Conservation (phyloP, 169 alveolate species). For the Babesia ovata region DNA sequence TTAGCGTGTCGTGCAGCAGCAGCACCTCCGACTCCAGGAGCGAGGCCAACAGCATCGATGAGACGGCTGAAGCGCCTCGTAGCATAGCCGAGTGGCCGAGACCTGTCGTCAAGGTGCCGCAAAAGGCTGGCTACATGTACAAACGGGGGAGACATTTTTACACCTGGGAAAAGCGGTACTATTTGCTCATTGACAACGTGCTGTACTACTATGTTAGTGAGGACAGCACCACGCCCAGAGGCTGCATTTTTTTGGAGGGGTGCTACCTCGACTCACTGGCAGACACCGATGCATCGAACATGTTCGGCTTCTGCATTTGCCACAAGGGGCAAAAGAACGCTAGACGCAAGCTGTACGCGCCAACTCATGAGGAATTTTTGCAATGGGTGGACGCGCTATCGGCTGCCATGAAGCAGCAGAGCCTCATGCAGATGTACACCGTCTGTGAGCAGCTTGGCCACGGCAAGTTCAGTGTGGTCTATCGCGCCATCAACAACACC, state of each 20-base stretch:
- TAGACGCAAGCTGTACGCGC: slow-evolving; percentile 76
- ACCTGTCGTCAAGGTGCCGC: slow-evolving; percentile 50
- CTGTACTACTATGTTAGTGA: slow-evolving; percentile 80
- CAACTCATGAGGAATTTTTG: slow-evolving; percentile 69
- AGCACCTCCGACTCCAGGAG: not conserved
- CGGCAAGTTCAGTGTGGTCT: slow-evolving; percentile 86
- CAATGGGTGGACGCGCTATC: slow-evolving; percentile 85
- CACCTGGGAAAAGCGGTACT: slow-evolving; percentile 81
- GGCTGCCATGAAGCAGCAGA: slow-evolving; percentile 82
- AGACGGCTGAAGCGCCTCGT: not conserved
- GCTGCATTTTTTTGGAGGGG: slow-evolving; percentile 87
- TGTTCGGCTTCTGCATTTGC: slow-evolving; percentile 77
- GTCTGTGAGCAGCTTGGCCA: slow-evolving; percentile 78
- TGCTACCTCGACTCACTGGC: slow-evolving; percentile 78
- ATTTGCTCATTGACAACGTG: slow-evolving; percentile 79
- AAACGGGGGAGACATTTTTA: slow-evolving; percentile 82
- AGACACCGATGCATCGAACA: slow-evolving; percentile 36
- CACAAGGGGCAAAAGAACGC: slow-evolving; percentile 74
- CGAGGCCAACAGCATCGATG: not conserved
- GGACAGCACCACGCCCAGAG: slow-evolving; percentile 78
- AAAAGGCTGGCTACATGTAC: slow-evolving; percentile 81
- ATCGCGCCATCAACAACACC: slow-evolving; percentile 76
- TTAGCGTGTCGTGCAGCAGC: not conserved
- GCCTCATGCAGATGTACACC: slow-evolving; percentile 77
- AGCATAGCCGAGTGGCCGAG: slow-evolving; percentile 8